phyloP scores from a whole-genome alignment of 2,329 filamentous ascomycete species.

The Amauroascus verrucosus region DNA sequence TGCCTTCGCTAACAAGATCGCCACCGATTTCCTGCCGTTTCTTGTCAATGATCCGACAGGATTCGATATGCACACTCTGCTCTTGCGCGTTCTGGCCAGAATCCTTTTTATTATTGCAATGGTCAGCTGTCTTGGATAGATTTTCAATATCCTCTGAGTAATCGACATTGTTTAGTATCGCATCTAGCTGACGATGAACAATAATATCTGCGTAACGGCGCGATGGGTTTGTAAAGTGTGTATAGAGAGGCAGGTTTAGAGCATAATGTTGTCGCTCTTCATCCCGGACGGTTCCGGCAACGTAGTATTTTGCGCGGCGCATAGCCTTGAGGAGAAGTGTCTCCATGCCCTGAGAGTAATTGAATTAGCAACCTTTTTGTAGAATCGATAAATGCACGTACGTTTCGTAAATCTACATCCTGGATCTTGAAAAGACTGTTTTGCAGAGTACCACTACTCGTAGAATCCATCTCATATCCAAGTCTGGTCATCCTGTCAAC shows the following conservation, averaged over 20 bases:
- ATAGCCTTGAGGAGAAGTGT: slow-evolving; percentile 89
- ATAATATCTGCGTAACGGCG: slow-evolving; percentile 90
- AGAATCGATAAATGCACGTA: slow-evolving; percentile 21
- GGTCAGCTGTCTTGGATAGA: slow-evolving; percentile 82
- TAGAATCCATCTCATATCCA: slow-evolving; percentile 78
- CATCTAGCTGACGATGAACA: slow-evolving; percentile 88
- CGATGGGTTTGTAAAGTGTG: slow-evolving; percentile 92
- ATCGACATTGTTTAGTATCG: slow-evolving; percentile 68
- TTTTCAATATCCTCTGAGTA: slow-evolving; percentile 82
- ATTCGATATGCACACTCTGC: slow-evolving; percentile 97
- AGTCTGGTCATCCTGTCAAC: slow-evolving; percentile 86
- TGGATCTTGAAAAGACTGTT: slow-evolving; percentile 92
- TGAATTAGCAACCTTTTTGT: not conserved
- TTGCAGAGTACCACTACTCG: slow-evolving; percentile 81
- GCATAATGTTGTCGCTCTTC: slow-evolving; percentile 80
- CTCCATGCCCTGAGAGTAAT: slow-evolving; percentile 63
- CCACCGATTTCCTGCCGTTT: slow-evolving; percentile 75
- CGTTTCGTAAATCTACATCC: slow-evolving; percentile 76
- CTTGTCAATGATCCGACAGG: slow-evolving; percentile 91
- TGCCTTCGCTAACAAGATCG: slow-evolving; percentile 88
- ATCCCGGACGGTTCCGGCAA: slow-evolving; percentile 66
- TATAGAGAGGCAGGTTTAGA: slow-evolving; percentile 86
- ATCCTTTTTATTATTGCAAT: slow-evolving; percentile 98
- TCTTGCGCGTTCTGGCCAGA: slow-evolving; percentile 95
- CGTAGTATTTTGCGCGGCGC: slow-evolving; percentile 91